Evolutionary conservation across 2,329 filamentous ascomycete species (phyloP), one percentile per base, ranked within the genome.

Genomic region (Bipolaris bicolor): DNA sequence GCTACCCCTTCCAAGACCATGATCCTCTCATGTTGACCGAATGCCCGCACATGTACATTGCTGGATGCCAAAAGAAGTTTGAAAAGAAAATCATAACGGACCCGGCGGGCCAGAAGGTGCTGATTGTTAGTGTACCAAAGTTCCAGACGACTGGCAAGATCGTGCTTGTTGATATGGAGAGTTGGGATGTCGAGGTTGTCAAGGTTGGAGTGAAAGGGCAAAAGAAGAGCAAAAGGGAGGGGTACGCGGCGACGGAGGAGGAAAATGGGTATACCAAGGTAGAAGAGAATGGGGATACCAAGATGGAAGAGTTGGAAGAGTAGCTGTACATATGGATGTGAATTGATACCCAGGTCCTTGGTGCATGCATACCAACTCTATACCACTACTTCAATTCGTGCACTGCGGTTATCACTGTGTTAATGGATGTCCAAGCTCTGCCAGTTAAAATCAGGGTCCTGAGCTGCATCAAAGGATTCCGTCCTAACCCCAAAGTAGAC

Each of bases 1-100:
- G 90, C 71, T 99, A 98, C 72, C 95, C 95, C 0, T 99, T 97
- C 77, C 93, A 98, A 77, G 90, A 95, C 16, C 86, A 92, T 48
- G 96, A 99, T 71, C 92, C 91, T 0, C 96, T 98, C 71, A 89
- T 98, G 41, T 83, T 99, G 68, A 86, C 88, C 62, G 81, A 87
- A 16, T 96, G 91, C 61, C 95, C 95, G 2, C 94, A 99, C 70
- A 81, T 99, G 31, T 98, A 92, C 79, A 91, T 99, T 74, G 89
- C 90, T 1, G 93, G 93, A 15, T 92, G 90, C 67, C 92, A 97
- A 75, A 88, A 91, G 2, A 82, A 82, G 50, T 96, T 96, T 74
- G 88, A 86, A 49, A 93, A 89, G 2, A 85, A 83, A 29, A 76
- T 89, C 1, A 88, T 96, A 34, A 80, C 88, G 40, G 79, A 89